phyloP scores from a whole-genome alignment of 331 rosid species.

The Acacia concinna region DNA sequence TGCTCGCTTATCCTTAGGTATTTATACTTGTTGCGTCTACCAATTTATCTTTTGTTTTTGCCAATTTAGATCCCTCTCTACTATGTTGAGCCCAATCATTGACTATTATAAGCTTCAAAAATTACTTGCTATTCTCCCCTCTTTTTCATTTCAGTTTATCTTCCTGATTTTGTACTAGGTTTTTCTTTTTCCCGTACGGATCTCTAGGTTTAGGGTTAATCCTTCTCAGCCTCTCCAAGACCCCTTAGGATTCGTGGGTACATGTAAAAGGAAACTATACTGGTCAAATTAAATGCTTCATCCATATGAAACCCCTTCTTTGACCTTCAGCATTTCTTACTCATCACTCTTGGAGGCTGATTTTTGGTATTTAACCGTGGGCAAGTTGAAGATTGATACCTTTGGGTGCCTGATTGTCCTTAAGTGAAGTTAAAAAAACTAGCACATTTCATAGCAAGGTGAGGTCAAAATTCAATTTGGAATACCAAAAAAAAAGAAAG shows the following conservation, averaged over 20 bases:
- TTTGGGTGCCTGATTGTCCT: neutral
- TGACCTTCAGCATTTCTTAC: conserved; percentile 51
- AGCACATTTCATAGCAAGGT: neutral
- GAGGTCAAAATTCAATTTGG: neutral
- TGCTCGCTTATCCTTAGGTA: neutral
- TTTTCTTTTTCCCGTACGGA: conserved; percentile 28
- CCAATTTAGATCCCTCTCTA: neutral
- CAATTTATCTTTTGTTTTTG: neutral
- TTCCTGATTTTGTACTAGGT: conserved; percentile 31
- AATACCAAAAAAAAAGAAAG: too few species aligned
- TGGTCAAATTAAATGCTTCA: conserved; percentile 34
- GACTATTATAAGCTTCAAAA: conserved; percentile 6
- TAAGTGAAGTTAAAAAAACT: neutral
- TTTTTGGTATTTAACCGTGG: neutral
- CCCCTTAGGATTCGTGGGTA: conserved; percentile 39
- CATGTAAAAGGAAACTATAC: conserved; percentile 33
- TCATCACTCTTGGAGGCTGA: neutral
- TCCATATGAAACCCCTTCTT: conserved; percentile 31
- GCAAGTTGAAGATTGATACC: neutral
- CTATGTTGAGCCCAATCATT: neutral
- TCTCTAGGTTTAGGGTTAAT: conserved; percentile 50
- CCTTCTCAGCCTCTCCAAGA: conserved; percentile 36
- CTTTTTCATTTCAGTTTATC: neutral
- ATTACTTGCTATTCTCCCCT: neutral
- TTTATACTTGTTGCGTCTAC: neutral